Evolutionary conservation across 345 rosid genomes (phyloP).

Genomic region (Arabis hirsuta): DNA sequence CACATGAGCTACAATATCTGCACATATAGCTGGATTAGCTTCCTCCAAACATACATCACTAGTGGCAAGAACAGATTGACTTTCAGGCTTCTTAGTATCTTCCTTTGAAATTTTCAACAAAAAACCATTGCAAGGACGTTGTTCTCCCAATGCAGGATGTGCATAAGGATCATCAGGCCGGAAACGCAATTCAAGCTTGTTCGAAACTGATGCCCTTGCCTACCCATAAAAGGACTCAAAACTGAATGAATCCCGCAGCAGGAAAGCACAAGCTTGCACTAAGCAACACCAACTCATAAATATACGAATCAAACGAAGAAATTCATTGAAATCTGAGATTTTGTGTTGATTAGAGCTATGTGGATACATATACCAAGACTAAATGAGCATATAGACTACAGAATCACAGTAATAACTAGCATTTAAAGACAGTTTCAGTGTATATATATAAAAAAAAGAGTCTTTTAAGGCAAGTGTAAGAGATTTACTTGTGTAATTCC

Average conservation of each 20-base stretch:
- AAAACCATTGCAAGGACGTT: slow-evolving; percentile 58
- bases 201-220: slow-evolving; percentile 67
- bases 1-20: slow-evolving; percentile 72
- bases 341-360: slow-evolving; percentile 1
- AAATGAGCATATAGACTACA: neutral
- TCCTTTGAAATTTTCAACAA: slow-evolving; percentile 64
- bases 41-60: slow-evolving; percentile 45
- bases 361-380: neutral
- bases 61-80: slow-evolving; percentile 30
- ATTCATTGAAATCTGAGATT: neutral
- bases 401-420: slow-evolving; percentile 12
- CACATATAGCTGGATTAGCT: slow-evolving; percentile 53
- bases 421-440: neutral
- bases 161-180: slow-evolving; percentile 93
- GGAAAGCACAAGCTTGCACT: neutral
- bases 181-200: slow-evolving; percentile 74
- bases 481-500: slow-evolving; percentile 60
- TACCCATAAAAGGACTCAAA: slow-evolving; percentile 36
- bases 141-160: slow-evolving; percentile 80
- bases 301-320: neutral
- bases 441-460: neutral
- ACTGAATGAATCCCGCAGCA: slow-evolving; percentile 15
- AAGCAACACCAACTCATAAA: slow-evolving; percentile 10
- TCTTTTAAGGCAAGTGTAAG: neutral
- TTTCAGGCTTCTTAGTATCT: slow-evolving; percentile 40